Evolutionary conservation across 345 rosid genomes (phyloP), one percentile per base, ranked within the genome.

Genomic region (Citrus australasica): DNA sequence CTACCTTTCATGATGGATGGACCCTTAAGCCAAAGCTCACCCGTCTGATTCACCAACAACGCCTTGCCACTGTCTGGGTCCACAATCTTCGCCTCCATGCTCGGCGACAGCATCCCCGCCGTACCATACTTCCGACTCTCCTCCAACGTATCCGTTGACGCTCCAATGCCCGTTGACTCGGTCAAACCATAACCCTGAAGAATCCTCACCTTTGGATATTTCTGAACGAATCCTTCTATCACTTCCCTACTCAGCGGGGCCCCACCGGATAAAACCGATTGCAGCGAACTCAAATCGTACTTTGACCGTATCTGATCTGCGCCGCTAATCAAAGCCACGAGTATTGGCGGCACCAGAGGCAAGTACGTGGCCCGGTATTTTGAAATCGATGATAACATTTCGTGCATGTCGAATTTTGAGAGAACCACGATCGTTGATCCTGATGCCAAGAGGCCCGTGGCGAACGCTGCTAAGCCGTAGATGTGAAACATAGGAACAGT

Each of bases 401-500:
- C 93, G 83, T 79, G 79, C 87, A 93, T 83, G 9, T 93, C 94
- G 86, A 89, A 95, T 35, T 84, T 92, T 0, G 97, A 87, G 61
- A 95, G 89, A 53, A 95, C 83, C 11, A 93, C 85, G 71, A 88
- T 67, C 7, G 98, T 92, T 42, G 94, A 80, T 56, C 98, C 98
- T 3, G 87, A 58, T 3, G 97, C 90, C 37, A 95, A 88, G 0
- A 87, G 79, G 33, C 94, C 95, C 7, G 85, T 87, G 19, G 89
- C 90, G 76, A 95, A 95, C 48, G 88, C 87, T 0, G 88, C 91
- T 55, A 93, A 81, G 28, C 98, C 97, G 85, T 90, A 95, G 69
- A 92, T 81, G 82, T 93, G 98, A 76, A 86, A 95, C 98, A 95
- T 93, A 5, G 98, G 98, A 60, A 95, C 92, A 8, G 98, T 91